Evolutionary conservation across 73 alveolate species (phyloP).

Genomic region (Paramecium primaurelia): DNA sequence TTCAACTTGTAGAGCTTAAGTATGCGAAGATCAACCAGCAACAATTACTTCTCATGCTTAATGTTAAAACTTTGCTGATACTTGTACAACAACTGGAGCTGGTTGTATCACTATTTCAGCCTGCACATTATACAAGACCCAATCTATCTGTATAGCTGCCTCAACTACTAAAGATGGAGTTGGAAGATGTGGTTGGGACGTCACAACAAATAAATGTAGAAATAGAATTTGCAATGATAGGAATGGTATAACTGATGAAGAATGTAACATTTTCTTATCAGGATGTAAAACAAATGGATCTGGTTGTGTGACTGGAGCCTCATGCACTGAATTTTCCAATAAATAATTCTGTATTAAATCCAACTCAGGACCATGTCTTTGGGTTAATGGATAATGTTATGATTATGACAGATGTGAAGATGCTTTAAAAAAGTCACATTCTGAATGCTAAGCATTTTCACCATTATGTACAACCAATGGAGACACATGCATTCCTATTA

Average conservation of each 20-base stretch:
- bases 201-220: not conserved
- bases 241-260: not conserved
- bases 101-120: not conserved
- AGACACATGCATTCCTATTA: not conserved
- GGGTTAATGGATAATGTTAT: not conserved
- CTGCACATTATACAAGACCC: not conserved
- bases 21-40: not conserved
- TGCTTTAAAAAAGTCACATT: not conserved
- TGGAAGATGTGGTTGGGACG: not conserved
- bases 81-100: conserved; percentile 10
- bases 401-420: not conserved
- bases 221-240: not conserved
- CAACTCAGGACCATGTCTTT: not conserved
- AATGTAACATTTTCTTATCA: not conserved
- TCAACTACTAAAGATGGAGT: not conserved
- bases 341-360: not conserved
- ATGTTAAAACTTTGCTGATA: not conserved
- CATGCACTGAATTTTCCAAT: not conserved
- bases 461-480: conserved; percentile 27
- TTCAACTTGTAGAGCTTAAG: not conserved
- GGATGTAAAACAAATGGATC: not conserved
- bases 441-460: not conserved
- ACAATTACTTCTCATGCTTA: not conserved
- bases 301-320: not conserved
- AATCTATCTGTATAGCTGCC: not conserved